A percentile compares a stretch with the other conserved stretches of the same genome.
These are phyloP conservation scores for Coprinellus micaceus DNA, from an alignment of 768 basidiomycete species.

Conservation along the genomic window DNA sequence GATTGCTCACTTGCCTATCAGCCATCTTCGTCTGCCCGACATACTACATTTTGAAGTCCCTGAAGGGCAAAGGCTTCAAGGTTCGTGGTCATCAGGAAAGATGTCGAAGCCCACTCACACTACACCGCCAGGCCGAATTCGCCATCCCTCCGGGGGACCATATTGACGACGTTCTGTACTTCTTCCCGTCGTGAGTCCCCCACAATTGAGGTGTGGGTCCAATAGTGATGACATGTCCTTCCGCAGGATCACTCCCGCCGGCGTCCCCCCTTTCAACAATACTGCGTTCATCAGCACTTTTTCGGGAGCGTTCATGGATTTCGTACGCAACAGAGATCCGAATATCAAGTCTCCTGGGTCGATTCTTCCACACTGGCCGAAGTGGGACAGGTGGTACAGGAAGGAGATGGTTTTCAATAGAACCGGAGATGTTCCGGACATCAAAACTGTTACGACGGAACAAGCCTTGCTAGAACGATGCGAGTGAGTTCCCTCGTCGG, in stretches of 20 bases:
- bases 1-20: slow-evolving; percentile 7
- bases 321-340: slow-evolving; percentile 28
- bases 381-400: slow-evolving; percentile 20
- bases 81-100: slow-evolving; percentile 13
- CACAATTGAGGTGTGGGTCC: neutral
- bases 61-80: slow-evolving; percentile 29
- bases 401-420: slow-evolving; percentile 48
- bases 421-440: slow-evolving; percentile 26
- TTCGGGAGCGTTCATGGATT: slow-evolving; percentile 35
- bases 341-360: slow-evolving; percentile 25
- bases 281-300: slow-evolving; percentile 35
- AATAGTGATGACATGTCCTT: neutral
- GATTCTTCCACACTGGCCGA: slow-evolving; percentile 37
- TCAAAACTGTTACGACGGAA: neutral
- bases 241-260: slow-evolving; percentile 4
- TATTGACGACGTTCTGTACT: slow-evolving; percentile 34
- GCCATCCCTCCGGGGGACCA: slow-evolving; percentile 40
- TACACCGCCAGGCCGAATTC: slow-evolving; percentile 33
- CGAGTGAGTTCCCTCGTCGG: slow-evolving; percentile 2
- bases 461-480: neutral
- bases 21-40: slow-evolving; percentile 47
- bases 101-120: neutral
- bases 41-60: slow-evolving; percentile 33
- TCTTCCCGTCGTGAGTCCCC: slow-evolving; percentile 37
- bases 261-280: slow-evolving; percentile 29